phyloP scores from a whole-genome alignment of 2,329 filamentous ascomycete species.

The Colletotrichum tofieldiae region DNA sequence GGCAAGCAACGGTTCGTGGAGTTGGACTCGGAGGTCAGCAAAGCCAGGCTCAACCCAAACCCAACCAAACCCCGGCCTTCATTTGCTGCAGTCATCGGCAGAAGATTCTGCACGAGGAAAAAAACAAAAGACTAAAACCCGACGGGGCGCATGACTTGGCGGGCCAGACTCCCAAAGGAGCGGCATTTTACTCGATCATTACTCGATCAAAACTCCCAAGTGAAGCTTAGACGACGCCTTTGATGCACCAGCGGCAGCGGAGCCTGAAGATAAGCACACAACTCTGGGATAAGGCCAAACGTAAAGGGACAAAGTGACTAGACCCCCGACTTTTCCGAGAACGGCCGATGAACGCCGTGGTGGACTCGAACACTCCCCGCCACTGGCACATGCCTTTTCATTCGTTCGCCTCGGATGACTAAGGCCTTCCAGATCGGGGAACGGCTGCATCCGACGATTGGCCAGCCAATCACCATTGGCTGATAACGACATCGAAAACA shows the following conservation, averaged over 20 bases:
- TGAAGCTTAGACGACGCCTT: conserved; percentile 28
- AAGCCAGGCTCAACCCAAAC: background rate
- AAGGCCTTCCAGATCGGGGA: conserved; percentile 29
- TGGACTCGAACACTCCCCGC: background rate
- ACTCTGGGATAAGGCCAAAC: background rate
- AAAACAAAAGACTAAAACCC: background rate
- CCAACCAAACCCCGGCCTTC: background rate
- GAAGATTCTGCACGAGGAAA: background rate
- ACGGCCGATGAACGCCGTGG: conserved; percentile 26
- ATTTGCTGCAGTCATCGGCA: background rate
- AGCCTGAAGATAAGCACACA: conserved; percentile 14
- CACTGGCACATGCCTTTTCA: conserved; percentile 11
- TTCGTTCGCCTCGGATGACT: conserved; percentile 24
- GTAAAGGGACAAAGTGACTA: background rate
- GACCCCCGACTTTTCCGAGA: conserved; percentile 15
- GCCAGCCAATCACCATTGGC: conserved; percentile 24
- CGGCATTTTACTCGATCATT: conserved; percentile 59
- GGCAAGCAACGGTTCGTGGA: background rate
- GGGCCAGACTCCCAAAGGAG: conserved; percentile 14
- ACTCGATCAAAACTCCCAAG: conserved; percentile 61
- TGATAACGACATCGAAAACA: conserved; percentile 39
- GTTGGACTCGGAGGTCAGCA: background rate
- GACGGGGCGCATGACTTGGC: conserved; percentile 17
- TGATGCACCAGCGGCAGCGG: conserved; percentile 9
- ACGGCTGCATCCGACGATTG: conserved; percentile 33